A percentile compares a stretch with the other conserved stretches of the same genome.
phyloP scores from a whole-genome alignment of 129 eudicot genomes.

The Tanacetum coccineum region DNA sequence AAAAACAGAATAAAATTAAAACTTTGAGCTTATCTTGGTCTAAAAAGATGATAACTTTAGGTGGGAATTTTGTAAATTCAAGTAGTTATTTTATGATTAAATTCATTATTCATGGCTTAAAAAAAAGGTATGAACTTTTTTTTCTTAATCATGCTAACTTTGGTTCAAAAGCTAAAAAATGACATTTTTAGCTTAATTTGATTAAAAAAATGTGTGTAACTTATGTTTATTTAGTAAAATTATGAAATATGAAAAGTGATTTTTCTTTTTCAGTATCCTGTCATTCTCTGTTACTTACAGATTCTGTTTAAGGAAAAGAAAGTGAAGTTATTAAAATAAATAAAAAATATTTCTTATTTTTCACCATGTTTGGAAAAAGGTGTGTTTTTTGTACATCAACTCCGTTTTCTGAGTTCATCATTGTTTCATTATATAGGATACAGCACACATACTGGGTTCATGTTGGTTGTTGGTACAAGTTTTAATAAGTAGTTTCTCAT shows the following conservation, averaged over 20 bases:
- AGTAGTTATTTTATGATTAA: too few species aligned
- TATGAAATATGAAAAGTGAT: slow-evolving; percentile 23
- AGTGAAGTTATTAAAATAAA: slow-evolving; percentile 19
- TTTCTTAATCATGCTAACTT: slow-evolving; percentile 16
- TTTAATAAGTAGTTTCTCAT: background rate
- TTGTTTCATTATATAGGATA: slow-evolving; percentile 18
- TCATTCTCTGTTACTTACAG: slow-evolving; percentile 35
- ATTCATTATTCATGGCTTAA: background rate
- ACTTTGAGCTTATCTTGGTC: too few species aligned
- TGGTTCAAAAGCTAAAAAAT: background rate
- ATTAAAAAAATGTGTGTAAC: too few species aligned
- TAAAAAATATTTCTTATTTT: slow-evolving; percentile 7
- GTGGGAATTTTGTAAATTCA: too few species aligned
- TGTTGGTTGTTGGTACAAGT: slow-evolving; percentile 12
- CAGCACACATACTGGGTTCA: slow-evolving; percentile 14
- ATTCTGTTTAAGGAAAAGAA: slow-evolving; percentile 28
- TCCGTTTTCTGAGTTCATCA: slow-evolving; percentile 29
- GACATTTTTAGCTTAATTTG: too few species aligned
- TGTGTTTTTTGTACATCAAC: slow-evolving; percentile 18
- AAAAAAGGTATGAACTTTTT: too few species aligned
- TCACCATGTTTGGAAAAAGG: slow-evolving; percentile 24
- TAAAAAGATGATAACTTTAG: too few species aligned
- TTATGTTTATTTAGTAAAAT: slow-evolving; percentile 19
- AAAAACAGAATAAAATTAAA: too few species aligned
- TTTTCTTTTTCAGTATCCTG: slow-evolving; percentile 28